These are phyloP conservation scores for Heracleum sosnowskyi DNA, from an alignment of 129 eudicot genomes.

Conservation along the genomic window DNA sequence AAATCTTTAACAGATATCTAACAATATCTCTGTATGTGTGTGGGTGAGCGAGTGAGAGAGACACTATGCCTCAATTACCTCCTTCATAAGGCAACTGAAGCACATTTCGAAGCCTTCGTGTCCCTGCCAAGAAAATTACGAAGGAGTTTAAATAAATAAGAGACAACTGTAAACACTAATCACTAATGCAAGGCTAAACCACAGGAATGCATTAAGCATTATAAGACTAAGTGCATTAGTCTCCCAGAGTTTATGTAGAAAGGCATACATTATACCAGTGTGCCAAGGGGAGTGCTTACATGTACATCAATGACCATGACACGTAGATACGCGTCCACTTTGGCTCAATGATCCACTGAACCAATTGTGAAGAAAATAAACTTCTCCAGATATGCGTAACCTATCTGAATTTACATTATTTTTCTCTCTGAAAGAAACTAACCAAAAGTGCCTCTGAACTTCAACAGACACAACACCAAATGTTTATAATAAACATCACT, in stretches of 20 bases:
- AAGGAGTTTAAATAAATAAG: not conserved
- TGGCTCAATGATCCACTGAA: not conserved
- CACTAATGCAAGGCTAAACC: not conserved
- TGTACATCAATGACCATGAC: not conserved
- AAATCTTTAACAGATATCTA: not conserved
- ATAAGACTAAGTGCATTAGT: not conserved
- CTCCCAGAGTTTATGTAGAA: not conserved
- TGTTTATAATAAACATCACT: not conserved
- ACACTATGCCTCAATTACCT: slow-evolving; percentile 29
- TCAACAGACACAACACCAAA: not conserved
- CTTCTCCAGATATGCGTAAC: not conserved
- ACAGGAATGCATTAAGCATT: not conserved
- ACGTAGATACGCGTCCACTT: not conserved
- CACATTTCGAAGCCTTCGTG: slow-evolving; percentile 33
- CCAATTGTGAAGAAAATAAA: not conserved
- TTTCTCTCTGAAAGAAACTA: not conserved
- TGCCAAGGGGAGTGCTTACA: not conserved
- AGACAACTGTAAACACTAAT: not conserved
- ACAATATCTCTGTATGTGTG: not conserved
- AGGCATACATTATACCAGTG: not conserved
- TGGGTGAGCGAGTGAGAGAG: not conserved
- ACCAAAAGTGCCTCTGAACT: not conserved
- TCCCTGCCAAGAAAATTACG: slow-evolving; percentile 26
- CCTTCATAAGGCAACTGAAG: slow-evolving; percentile 38
- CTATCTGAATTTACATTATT: not conserved